A percentile compares a stretch with the other conserved stretches of the same genome.
Conservation (phyloP, 129 eudicot genomes). For the Rutidosis leptorrhynchoides region DNA sequence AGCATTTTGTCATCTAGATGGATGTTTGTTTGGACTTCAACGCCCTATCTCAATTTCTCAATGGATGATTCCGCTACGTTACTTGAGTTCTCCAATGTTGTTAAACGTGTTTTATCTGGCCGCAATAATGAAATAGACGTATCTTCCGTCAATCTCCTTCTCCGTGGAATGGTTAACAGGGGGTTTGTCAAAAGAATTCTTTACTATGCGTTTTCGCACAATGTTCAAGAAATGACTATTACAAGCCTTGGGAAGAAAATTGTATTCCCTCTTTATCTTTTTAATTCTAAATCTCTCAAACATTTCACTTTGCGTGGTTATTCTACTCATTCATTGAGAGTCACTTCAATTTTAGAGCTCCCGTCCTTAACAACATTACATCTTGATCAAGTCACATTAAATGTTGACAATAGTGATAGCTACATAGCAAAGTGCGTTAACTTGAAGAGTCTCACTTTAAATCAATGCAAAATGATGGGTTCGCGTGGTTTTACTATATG, state of each 20-base stretch:
- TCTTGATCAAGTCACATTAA: neutral
- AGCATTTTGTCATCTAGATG: slow-evolving; percentile 13
- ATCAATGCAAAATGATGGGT: neutral
- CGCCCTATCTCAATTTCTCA: slow-evolving; percentile 6
- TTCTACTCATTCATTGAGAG: neutral
- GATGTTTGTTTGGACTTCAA: slow-evolving; percentile 9
- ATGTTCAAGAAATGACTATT: slow-evolving; percentile 1
- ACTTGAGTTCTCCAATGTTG: neutral
- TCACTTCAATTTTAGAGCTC: neutral
- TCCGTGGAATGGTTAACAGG: neutral
- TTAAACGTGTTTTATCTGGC: neutral
- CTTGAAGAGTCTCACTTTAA: neutral
- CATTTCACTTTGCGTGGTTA: neutral
- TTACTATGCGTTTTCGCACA: slow-evolving; percentile 1
- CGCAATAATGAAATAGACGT: neutral
- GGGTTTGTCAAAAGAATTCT: neutral
- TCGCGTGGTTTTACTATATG: neutral
- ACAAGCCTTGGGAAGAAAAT: neutral
- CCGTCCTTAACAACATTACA: neutral
- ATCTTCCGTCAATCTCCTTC: neutral
- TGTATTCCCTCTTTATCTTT: neutral
- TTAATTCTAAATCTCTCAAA: slow-evolving; percentile 1
- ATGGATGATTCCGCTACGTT: neutral
- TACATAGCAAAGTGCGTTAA: neutral
- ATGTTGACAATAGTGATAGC: neutral